Evolutionary conservation across 257 asterid species (phyloP).

Genomic region (Solanum ossicruentum): DNA sequence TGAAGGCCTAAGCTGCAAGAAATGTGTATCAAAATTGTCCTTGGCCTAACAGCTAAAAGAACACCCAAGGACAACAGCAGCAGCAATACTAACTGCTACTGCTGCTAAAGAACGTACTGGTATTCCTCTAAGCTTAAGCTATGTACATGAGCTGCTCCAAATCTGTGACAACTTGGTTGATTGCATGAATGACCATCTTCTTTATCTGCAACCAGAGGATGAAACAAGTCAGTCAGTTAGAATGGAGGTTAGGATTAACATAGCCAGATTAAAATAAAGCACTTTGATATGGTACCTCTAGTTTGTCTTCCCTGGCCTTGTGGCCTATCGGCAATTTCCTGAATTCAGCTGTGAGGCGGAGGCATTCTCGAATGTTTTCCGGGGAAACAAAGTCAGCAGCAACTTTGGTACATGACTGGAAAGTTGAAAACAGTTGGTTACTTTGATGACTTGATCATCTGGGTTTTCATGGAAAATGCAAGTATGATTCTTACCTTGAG

Average conservation of each 20-base stretch:
- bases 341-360: constrained; percentile 67
- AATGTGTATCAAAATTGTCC: not conserved
- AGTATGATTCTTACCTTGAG: constrained; percentile 42
- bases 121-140: not conserved
- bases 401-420: constrained; percentile 91
- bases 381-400: constrained; percentile 95
- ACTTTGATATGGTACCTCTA: constrained; percentile 49
- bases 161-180: constrained; percentile 45
- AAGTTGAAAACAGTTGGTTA: not conserved
- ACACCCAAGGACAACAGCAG: not conserved
- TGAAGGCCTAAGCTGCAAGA: not conserved
- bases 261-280: not conserved
- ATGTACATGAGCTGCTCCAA: constrained; percentile 32
- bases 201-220: constrained; percentile 40
- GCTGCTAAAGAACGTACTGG: not conserved
- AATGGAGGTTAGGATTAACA: not conserved
- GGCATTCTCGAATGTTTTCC: constrained; percentile 70
- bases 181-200: constrained; percentile 81
- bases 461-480: not conserved
- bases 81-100: not conserved
- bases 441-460: not conserved
- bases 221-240: not conserved
- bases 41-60: not conserved
- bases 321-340: constrained; percentile 75
- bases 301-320: constrained; percentile 87